Evolutionary conservation across 1,139 yeast species (phyloP).

Genomic region (Pneumocystis murina): DNA sequence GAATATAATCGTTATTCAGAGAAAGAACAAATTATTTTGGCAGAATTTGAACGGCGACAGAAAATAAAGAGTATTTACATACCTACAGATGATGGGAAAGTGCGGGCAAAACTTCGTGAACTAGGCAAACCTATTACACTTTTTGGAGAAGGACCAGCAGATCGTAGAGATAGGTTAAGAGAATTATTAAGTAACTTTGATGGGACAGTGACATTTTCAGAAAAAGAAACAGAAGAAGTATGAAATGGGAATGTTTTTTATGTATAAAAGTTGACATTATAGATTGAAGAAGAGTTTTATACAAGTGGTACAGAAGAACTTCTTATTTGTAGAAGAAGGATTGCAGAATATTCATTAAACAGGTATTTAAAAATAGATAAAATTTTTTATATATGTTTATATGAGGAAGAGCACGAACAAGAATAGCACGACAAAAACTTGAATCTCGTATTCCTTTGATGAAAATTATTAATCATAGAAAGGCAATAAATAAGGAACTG

Average conservation of each 20-base stretch:
- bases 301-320: conserved; percentile 62
- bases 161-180: conserved; percentile 45
- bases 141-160: conserved; percentile 47
- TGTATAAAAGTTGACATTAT: neutral
- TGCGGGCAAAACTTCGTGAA: conserved; percentile 33
- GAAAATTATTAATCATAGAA: conserved; percentile 31
- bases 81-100: conserved; percentile 54
- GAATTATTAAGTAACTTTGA: conserved; percentile 24
- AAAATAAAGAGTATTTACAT: conserved; percentile 20
- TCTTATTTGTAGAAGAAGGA: conserved; percentile 35
- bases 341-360: conserved; percentile 39
- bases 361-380: conserved; percentile 11
- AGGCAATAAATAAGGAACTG: conserved; percentile 31
- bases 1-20: neutral
- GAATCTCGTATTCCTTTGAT: conserved; percentile 4
- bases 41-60: neutral
- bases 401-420: neutral
- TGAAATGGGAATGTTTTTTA: neutral
- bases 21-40: neutral
- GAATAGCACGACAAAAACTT: conserved; percentile 1
- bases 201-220: conserved; percentile 17
- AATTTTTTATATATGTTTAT: neutral
- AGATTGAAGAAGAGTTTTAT: conserved; percentile 58
- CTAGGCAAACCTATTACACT: conserved; percentile 46
- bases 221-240: conserved; percentile 21